These are phyloP conservation scores for Eutrema japonicum DNA, from an alignment of 345 rosid species.

Conservation along the genomic window DNA sequence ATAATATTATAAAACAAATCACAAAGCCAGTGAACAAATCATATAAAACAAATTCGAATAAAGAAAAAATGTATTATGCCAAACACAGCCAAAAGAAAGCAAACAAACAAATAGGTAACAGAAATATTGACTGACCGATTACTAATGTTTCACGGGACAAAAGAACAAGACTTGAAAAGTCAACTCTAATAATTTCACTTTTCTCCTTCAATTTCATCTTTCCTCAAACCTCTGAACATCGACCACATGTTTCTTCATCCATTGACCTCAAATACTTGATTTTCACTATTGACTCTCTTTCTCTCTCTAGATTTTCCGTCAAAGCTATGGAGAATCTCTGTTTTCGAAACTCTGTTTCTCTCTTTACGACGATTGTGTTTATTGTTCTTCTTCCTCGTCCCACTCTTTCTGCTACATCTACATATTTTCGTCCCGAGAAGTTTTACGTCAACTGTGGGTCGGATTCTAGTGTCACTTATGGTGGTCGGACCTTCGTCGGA, in stretches of 20 bases:
- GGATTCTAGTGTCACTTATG: neutral
- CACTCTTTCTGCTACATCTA: constrained; percentile 26
- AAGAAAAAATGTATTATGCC: too few relatives aligned
- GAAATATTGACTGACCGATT: too few relatives aligned
- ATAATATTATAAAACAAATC: too few relatives aligned
- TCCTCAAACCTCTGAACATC: constrained; percentile 1
- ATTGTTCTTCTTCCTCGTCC: constrained; percentile 35
- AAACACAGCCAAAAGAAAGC: too few relatives aligned
- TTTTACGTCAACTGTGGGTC: constrained; percentile 68
- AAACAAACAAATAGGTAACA: too few relatives aligned
- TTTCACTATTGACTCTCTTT: constrained; percentile 3
- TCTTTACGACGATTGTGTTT: neutral
- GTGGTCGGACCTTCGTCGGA: constrained; percentile 40
- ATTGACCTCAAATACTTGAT: constrained; percentile 15
- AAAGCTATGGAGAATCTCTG: constrained; percentile 31
- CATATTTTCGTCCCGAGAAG: constrained; percentile 45
- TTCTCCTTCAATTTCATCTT: neutral
- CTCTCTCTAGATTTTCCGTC: neutral
- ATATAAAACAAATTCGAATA: too few relatives aligned
- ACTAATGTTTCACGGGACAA: neutral
- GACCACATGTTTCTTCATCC: neutral
- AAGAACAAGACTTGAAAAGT: constrained; percentile 19
- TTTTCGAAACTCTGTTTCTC: constrained; percentile 13
- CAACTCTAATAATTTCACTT: constrained; percentile 1
- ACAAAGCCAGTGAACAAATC: too few relatives aligned